Conservation (phyloP, 305 asterid species). For the Plantago coronopus region DNA sequence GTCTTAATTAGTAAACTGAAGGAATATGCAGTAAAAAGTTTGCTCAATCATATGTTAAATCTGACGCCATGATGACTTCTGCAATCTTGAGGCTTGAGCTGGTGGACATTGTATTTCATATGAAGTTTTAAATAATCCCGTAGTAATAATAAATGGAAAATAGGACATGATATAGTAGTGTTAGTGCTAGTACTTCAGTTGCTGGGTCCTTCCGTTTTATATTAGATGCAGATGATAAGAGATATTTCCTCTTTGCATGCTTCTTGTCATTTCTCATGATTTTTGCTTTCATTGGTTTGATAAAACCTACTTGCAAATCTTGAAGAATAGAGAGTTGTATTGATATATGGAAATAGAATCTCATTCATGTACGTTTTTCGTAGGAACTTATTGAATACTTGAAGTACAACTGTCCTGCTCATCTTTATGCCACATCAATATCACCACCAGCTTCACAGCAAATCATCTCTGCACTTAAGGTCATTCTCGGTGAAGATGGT, state of each 20-base stretch:
- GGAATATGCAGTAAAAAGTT: constrained; percentile 1
- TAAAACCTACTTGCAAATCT: not conserved
- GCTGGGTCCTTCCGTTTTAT: not conserved
- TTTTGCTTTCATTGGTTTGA: not conserved
- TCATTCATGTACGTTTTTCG: constrained; percentile 6
- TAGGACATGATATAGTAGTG: not conserved
- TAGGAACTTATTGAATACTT: constrained; percentile 85
- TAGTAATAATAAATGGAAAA: constrained; percentile 2
- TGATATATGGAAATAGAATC: not conserved
- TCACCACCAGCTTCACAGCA: constrained; percentile 99
- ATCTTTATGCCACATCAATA: constrained; percentile 90
- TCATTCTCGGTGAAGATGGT: constrained; percentile 98
- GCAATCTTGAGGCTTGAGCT: not conserved
- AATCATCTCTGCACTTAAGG: constrained; percentile 83
- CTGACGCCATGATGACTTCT: not conserved
- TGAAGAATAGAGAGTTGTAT: not conserved
- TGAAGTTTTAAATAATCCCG: not conserved
- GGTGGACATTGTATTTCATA: not conserved
- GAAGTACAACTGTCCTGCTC: constrained; percentile 91
- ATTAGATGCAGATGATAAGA: not conserved
- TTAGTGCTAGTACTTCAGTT: not conserved
- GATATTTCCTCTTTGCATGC: not conserved
- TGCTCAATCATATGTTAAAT: constrained; percentile 7
- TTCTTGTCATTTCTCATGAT: not conserved
- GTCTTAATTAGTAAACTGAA: constrained; percentile 7